Conservation (phyloP, 208 protist genomes). For the Porcisia deanei region DNA sequence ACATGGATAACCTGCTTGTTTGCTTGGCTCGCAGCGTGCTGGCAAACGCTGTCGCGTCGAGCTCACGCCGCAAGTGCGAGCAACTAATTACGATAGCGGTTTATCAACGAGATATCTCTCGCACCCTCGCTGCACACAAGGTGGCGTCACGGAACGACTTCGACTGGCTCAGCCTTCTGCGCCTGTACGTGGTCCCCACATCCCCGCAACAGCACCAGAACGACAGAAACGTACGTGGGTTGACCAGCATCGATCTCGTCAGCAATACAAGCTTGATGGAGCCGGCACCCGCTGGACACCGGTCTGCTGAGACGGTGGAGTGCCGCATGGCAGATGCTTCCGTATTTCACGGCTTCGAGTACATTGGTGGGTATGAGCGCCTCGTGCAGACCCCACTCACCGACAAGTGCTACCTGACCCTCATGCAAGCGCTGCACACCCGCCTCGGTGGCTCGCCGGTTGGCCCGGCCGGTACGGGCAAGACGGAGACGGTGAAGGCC, state of each 20-base stretch:
- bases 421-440: constrained; percentile 98
- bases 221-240: constrained; percentile 1
- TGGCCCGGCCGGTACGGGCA: constrained; percentile 98
- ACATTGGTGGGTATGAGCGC: constrained; percentile 96
- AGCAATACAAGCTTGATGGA: constrained; percentile 2
- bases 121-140: constrained; percentile 55
- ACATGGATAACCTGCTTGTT: constrained; percentile 86
- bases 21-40: constrained; percentile 78
- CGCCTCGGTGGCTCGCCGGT: constrained; percentile 97
- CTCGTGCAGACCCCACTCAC: constrained; percentile 99
- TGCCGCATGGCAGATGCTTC: constrained; percentile 97
- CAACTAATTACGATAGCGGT: constrained; percentile 98
- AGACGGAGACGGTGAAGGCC: constrained; percentile 99
- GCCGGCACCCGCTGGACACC: not conserved
- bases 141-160: constrained; percentile 88
- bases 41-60: constrained; percentile 22
- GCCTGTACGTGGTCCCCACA: constrained; percentile 87
- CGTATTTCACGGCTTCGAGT: constrained; percentile 99
- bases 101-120: constrained; percentile 97
- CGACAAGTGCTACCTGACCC: constrained; percentile 98
- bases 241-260: constrained; percentile 5
- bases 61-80: constrained; percentile 93
- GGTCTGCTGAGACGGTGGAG: constrained; percentile 49
- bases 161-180: constrained; percentile 97
- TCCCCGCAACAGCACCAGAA: constrained; percentile 4